Evolutionary conservation across 2,329 filamentous ascomycete species (phyloP).

Genomic region (Alternaria arborescens): DNA sequence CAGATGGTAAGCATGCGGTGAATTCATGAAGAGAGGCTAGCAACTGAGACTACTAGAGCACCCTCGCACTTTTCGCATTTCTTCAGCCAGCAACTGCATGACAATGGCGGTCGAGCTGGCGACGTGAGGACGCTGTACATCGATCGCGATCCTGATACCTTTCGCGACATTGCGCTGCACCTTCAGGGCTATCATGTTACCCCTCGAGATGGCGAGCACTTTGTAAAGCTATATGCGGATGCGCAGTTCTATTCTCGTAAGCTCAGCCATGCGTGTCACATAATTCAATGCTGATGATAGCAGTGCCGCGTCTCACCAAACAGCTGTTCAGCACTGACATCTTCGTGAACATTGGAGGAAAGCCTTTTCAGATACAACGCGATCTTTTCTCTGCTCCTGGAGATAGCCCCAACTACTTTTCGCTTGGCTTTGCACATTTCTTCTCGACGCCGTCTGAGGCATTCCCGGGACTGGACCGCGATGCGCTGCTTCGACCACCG

Average conservation of each 20-base stretch:
- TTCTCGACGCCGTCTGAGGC: constrained; percentile 81
- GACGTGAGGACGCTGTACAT: constrained; percentile 87
- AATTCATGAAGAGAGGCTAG: constrained; percentile 5
- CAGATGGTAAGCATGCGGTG: constrained; percentile 67
- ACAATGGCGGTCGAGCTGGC: constrained; percentile 66
- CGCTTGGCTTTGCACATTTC: constrained; percentile 86
- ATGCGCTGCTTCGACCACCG: constrained; percentile 82
- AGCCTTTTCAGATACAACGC: constrained; percentile 87
- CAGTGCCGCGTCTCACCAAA: constrained; percentile 86
- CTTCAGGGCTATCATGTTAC: constrained; percentile 88
- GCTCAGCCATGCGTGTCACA: constrained; percentile 38
- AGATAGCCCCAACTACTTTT: constrained; percentile 96
- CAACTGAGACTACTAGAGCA: constrained; percentile 70
- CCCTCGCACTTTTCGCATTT: constrained; percentile 97
- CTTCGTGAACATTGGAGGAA: constrained; percentile 87
- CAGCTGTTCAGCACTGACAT: constrained; percentile 92
- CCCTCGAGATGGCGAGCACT: constrained; percentile 83
- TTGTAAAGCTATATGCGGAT: constrained; percentile 91
- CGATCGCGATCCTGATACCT: constrained; percentile 89
- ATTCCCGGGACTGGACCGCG: constrained; percentile 84
- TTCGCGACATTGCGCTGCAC: constrained; percentile 87
- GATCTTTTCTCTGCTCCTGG: constrained; percentile 86
- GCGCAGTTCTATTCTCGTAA: constrained; percentile 90
- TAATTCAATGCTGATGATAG: constrained; percentile 19
- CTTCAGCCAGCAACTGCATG: constrained; percentile 81